Percentiles rank a stretch among this genome's conserved stretches.
Conservation (phyloP, 345 rosid genomes). For the Jatropha curcas region DNA sequence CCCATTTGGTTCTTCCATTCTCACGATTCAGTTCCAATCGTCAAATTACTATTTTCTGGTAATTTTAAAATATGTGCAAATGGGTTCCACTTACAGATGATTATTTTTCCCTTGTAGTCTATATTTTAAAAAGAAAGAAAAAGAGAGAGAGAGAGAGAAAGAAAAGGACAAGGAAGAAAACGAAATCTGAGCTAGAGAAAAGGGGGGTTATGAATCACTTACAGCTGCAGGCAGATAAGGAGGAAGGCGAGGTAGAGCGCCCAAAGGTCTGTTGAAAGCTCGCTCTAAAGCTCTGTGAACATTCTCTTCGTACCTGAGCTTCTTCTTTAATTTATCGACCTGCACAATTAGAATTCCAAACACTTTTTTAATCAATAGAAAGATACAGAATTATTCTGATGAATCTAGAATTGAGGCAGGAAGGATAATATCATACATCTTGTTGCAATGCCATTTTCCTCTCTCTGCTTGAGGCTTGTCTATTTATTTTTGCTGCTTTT, state of each 20-base stretch:
- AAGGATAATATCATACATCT: constrained; percentile 51
- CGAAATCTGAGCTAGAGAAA: not conserved
- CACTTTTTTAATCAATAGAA: no score
- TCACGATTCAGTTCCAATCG: not conserved
- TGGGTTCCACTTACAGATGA: not conserved
- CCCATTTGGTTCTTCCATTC: not conserved
- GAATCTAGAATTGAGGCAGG: not conserved
- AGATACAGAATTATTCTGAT: not conserved
- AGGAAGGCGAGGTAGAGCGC: constrained; percentile 94
- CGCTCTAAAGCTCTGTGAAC: constrained; percentile 86
- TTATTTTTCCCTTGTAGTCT: not conserved
- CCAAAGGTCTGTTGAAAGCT: constrained; percentile 81
- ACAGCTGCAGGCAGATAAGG: constrained; percentile 83
- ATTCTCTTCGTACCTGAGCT: constrained; percentile 79
- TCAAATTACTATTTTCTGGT: no score
- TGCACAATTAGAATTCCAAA: constrained; percentile 29
- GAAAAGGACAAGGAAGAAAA: not conserved
- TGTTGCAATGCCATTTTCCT: constrained; percentile 63
- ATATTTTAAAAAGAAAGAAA: not conserved
- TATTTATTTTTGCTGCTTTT: constrained; percentile 39
- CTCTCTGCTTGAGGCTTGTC: constrained; percentile 42
- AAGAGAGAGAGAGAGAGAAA: no score
- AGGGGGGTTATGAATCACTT: constrained; percentile 35
- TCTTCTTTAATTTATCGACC: constrained; percentile 86
- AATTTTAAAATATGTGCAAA: no score